These are phyloP conservation scores for Rhynchosporium agropyri DNA, from an alignment of 2,329 filamentous ascomycete species.

Conservation along the genomic window DNA sequence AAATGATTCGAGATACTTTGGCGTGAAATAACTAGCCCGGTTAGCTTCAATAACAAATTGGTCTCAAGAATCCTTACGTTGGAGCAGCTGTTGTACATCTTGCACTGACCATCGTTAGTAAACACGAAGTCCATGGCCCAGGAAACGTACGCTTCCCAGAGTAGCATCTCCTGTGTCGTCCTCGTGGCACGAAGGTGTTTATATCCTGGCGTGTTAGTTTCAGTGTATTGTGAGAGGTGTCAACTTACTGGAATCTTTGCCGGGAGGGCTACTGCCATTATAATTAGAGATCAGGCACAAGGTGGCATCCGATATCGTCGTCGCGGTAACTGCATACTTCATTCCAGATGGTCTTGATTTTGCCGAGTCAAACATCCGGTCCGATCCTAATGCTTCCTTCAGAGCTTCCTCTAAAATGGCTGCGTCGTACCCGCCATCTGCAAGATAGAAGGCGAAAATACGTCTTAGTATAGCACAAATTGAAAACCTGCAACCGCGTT, in stretches of 20 bases:
- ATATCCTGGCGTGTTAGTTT: slow-evolving; percentile 30
- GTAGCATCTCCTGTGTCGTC: slow-evolving; percentile 25
- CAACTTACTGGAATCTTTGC: slow-evolving; percentile 29
- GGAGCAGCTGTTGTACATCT: slow-evolving; percentile 32
- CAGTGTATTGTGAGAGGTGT: slow-evolving; percentile 15
- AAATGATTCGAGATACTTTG: slow-evolving; percentile 26
- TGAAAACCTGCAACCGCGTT: slow-evolving; percentile 11
- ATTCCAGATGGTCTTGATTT: slow-evolving; percentile 26
- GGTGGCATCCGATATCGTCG: slow-evolving; percentile 31
- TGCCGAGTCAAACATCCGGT: slow-evolving; percentile 25
- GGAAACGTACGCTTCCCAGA: slow-evolving; percentile 35
- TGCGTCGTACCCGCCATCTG: slow-evolving; percentile 30
- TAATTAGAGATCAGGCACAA: slow-evolving; percentile 38
- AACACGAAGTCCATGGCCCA: not conserved
- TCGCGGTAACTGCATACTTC: slow-evolving; percentile 32
- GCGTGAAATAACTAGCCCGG: slow-evolving; percentile 31
- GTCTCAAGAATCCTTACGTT: slow-evolving; percentile 20
- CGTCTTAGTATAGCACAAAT: slow-evolving; percentile 23
- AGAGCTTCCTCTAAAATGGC: slow-evolving; percentile 30
- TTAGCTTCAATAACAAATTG: slow-evolving; percentile 14
- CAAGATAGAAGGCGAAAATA: slow-evolving; percentile 25
- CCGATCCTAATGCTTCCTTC: slow-evolving; percentile 24
- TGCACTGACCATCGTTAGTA: slow-evolving; percentile 25
- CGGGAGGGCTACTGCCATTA: slow-evolving; percentile 27
- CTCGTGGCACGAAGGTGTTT: slow-evolving; percentile 28